Conservation (phyloP, 306 rosid species). For the Trifolium fragiferum region DNA sequence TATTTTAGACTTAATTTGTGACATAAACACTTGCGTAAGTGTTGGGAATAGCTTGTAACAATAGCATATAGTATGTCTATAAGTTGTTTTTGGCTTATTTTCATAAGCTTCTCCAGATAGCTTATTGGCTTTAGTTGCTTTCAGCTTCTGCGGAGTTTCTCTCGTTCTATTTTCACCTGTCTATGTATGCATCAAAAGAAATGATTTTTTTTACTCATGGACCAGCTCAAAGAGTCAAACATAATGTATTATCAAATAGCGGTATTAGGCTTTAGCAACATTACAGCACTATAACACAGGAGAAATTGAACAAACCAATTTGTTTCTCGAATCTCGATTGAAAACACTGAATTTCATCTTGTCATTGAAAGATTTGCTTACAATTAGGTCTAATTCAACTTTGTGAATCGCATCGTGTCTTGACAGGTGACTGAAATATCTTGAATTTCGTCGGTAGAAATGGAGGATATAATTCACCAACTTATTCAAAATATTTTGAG, state of each 20-base stretch:
- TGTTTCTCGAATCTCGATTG: background rate
- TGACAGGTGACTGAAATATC: constrained; percentile 79
- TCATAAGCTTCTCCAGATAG: background rate
- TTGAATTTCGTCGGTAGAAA: constrained; percentile 77
- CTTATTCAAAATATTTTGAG: constrained; percentile 74
- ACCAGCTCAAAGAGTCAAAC: constrained; percentile 29
- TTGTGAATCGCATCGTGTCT: constrained; percentile 30
- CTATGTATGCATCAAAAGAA: constrained; percentile 4
- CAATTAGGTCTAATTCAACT: background rate
- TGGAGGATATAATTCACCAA: constrained; percentile 84
- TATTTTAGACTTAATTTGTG: background rate
- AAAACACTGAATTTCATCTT: background rate
- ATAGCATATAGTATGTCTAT: background rate
- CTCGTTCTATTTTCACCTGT: constrained; percentile 22
- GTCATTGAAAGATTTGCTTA: no score
- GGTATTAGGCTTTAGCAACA: background rate
- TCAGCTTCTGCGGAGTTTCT: background rate
- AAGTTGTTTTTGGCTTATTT: background rate
- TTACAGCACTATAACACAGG: background rate
- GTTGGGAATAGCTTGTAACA: background rate
- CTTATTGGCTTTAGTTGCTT: background rate
- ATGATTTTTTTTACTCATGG: constrained; percentile 25
- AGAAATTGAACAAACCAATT: no score
- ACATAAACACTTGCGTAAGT: background rate
- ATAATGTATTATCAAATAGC: background rate